phyloP scores from a whole-genome alignment of 106 monocot genomes.

The Acanthochlamys bracteata region DNA sequence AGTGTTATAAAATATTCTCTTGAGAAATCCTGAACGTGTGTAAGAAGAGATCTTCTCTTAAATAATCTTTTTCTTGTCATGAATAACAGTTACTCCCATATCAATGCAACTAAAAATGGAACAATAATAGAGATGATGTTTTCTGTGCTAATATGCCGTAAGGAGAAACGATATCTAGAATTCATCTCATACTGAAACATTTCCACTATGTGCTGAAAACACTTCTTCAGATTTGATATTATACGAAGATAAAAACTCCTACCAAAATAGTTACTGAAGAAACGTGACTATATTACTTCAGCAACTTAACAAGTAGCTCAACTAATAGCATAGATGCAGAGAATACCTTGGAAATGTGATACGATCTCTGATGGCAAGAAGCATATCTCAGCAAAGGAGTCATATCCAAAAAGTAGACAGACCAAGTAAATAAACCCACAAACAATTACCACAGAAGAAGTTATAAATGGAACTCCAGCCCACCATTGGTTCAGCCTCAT shows the following conservation, averaged over 20 bases:
- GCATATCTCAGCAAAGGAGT: conserved; percentile 55
- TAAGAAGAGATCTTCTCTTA: neutral
- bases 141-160: too few species aligned
- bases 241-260: too few species aligned
- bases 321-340: neutral
- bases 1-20: neutral
- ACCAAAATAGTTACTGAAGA: too few species aligned
- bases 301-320: neutral
- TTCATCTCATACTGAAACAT: too few species aligned
- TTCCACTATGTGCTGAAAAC: too few species aligned
- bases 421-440: conserved; percentile 57
- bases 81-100: too few species aligned
- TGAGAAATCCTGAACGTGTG: neutral
- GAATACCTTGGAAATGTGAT: conserved; percentile 58
- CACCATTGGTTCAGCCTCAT: conserved; percentile 73
- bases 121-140: too few species aligned
- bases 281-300: too few species aligned
- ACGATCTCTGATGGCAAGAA: conserved; percentile 57
- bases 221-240: too few species aligned
- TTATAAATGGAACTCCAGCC: conserved; percentile 60
- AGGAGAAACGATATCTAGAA: too few species aligned
- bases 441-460: conserved; percentile 45
- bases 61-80: too few species aligned
- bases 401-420: conserved; percentile 57
- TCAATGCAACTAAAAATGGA: too few species aligned